Evolutionary conservation across 1,139 yeast genomes (phyloP).

Genomic region (Protomyces inouyei): DNA sequence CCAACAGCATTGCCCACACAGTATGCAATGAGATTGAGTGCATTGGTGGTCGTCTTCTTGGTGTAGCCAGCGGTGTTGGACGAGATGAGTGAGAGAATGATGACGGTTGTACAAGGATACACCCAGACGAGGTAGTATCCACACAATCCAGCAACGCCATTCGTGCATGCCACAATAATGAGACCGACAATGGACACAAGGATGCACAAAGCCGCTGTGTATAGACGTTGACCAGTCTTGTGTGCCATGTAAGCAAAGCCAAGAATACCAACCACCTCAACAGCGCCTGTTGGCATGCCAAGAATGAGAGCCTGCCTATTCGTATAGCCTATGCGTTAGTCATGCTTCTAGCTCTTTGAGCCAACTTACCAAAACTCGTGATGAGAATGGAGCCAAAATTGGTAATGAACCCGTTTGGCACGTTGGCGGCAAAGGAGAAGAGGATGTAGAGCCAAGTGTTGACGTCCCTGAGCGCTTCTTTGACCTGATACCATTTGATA

Average conservation of each 20-base stretch:
- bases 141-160: slow-evolving; percentile 34
- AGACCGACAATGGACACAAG: slow-evolving; percentile 33
- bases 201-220: slow-evolving; percentile 31
- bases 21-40: slow-evolving; percentile 56
- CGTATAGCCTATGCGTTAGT: slow-evolving; percentile 28
- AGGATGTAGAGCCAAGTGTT: slow-evolving; percentile 48
- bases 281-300: slow-evolving; percentile 36
- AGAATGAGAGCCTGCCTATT: slow-evolving; percentile 34
- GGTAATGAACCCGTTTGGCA: slow-evolving; percentile 37
- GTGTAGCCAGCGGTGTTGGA: slow-evolving; percentile 67
- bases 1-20: slow-evolving; percentile 67
- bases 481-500: slow-evolving; percentile 51
- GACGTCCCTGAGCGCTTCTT: slow-evolving; percentile 40
- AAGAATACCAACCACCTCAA: slow-evolving; percentile 26
- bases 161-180: slow-evolving; percentile 34
- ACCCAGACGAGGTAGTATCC: slow-evolving; percentile 36
- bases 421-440: slow-evolving; percentile 32
- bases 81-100: slow-evolving; percentile 44
- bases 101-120: slow-evolving; percentile 45
- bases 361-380: slow-evolving; percentile 34
- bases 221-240: slow-evolving; percentile 30
- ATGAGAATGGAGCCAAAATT: slow-evolving; percentile 33
- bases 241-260: slow-evolving; percentile 32
- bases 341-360: no score
- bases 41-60: slow-evolving; percentile 58